Evolutionary conservation across 2,329 filamentous ascomycete genomes (phyloP).

Genomic region (Nemania sp.): DNA sequence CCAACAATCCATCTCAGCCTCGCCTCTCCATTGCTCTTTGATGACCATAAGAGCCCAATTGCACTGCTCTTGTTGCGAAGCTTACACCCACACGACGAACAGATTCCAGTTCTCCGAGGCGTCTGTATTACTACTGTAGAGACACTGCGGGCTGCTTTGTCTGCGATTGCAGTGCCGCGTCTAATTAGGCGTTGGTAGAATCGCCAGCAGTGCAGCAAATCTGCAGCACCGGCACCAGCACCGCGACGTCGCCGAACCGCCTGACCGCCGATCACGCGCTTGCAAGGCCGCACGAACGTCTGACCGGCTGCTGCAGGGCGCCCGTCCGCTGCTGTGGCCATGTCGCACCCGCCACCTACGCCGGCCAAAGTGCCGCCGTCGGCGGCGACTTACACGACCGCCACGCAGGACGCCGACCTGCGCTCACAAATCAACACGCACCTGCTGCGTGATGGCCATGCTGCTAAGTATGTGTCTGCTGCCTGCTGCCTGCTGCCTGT

Average conservation of each 20-base stretch:
- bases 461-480: conserved; percentile 52
- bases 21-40: conserved; percentile 8
- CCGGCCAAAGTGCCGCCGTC: conserved; percentile 64
- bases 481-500: no score
- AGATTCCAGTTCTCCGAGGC: no score
- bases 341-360: conserved; percentile 54
- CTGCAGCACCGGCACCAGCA: no score
- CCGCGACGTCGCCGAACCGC: no score
- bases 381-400: conserved; percentile 62
- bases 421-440: conserved; percentile 64
- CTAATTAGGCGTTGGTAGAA: not conserved
- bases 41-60: conserved; percentile 12
- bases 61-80: not conserved
- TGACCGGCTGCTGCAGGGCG: no score
- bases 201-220: no score
- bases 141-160: not conserved
- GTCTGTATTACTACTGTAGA: not conserved
- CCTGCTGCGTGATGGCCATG: conserved; percentile 61
- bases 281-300: no score
- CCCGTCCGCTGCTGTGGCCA: conserved; percentile 38
- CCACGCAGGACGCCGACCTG: conserved; percentile 64
- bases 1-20: conserved; percentile 28
- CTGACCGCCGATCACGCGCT: no score
- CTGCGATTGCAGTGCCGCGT: conserved; percentile 1
- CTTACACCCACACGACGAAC: not conserved